Evolutionary conservation across 2,329 filamentous ascomycete genomes (phyloP), one percentile per base, ranked within the genome.

Genomic region (Westerdykella aurantiaca): DNA sequence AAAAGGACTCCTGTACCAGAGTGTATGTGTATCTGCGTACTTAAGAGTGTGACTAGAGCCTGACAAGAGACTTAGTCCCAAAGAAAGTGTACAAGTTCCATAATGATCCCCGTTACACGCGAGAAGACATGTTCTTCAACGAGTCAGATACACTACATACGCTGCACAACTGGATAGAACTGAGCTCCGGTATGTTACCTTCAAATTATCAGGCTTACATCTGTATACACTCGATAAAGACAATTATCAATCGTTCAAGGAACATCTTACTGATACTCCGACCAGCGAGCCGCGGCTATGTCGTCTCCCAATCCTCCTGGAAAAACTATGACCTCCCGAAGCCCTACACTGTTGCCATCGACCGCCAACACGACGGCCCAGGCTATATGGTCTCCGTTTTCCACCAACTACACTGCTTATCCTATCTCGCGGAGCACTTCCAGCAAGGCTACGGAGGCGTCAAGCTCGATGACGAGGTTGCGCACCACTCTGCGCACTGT

Each of bases 361-460:
- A 55, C 34, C 51, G 55, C 31, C 40, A 48, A 17, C 49, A 45
- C 21, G 46, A 56, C 17, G 53, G 55, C 2, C 53, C 50, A 0
- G 51, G 53, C 13, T 58, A 54, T 41, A 57, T 57, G 52, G 48
- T 58, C 29, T 55, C 55, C 21, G 50, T 54, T 1, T 59, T 59
- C 47, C 56, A 59, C 49, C 51, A 57, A 39, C 46, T 59, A 5
- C 55, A 59, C 47, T 59, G 55, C 38, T 41, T 59, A n/a, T 55
- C 53, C 2, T 56, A 58, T 31, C 50, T 56, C 12, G 51, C 46
- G 2, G 47, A 48, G 31, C 51, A 55, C 34, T 58, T 53, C 44
- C 51, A 56, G 38, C 48, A 48, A 23, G 53, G 53, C n/a, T 58
- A 55, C 31, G 53, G 49, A 21, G 50, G 50, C 5, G 31, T 51